Base-by-base conservation (phyloP, 768 basidiomycete species). In the Kwoniella botswanensis region DNA sequence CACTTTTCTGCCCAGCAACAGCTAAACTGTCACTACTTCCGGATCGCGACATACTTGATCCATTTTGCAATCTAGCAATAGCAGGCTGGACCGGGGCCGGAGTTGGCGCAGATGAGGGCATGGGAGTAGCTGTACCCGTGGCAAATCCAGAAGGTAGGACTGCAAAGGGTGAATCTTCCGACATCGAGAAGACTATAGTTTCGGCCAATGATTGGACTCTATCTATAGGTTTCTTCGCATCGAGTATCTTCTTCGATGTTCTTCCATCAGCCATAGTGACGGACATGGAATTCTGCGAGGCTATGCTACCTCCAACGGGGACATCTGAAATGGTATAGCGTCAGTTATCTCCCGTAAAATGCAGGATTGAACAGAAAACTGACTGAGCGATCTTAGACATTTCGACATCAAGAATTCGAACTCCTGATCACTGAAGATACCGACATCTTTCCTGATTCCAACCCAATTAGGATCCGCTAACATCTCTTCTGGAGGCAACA, bases 131-230 rank as follows among this genome's bases (percentile, higher is more conserved):
- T n/a, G 64, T 70, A 4, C 83, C 74, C 21, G 93, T 94, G 1
- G 89, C 87, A 2, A 87, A 86, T 70, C 86, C 88, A 0, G 93
- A 93, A 0, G 86, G 80, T 0, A 88, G 87, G 3, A 86, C 50
- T 4, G 71, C 42, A 18, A 63, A 56, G 18, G 78, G 73, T 13
- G 93, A 89, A 79, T 98, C 96, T 53, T 91, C 87, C 0, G 89
- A 86, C 90, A 97, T 94, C 4, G 92, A 94, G 83, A 93, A 94
- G 3, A 95, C 90, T 68, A 96, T 91, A 67, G 94, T 90, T 46
- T 89, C 88, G 12, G 94, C 93, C 62, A 96, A 85, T 12, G 92
- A 93, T 58, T 88, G 92, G 3, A 84, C 77, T 64, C 80, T 77
- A 59, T 86, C 85, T 44, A 82, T 79, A 3, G 85, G 84, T 61